phyloP scores from a whole-genome alignment of 257 asterid genomes.

The Solanum dulcamara region DNA sequence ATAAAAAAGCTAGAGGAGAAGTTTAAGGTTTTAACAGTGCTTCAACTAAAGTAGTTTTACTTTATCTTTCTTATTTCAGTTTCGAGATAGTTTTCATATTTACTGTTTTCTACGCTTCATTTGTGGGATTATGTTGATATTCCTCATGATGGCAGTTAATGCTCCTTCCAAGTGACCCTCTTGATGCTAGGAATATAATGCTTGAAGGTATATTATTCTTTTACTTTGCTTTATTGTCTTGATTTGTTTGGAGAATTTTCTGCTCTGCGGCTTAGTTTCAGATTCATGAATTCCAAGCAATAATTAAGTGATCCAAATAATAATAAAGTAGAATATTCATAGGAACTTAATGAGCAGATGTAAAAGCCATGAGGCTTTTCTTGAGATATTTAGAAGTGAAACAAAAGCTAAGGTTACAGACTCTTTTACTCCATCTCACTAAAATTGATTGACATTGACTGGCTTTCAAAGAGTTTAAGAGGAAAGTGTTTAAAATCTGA shows the following conservation, averaged over 20 bases:
- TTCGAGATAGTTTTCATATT: not conserved
- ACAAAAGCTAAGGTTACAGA: not conserved
- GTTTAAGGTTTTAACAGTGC: conserved; percentile 47
- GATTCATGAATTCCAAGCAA: not conserved
- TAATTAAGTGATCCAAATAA: not conserved
- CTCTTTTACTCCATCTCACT: not conserved
- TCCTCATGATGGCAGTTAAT: conserved; percentile 33
- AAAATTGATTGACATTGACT: not conserved
- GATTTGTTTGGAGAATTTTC: not conserved
- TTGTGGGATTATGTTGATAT: not conserved
- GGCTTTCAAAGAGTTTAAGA: not conserved
- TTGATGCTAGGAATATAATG: conserved; percentile 92
- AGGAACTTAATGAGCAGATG: not conserved
- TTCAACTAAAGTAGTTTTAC: not conserved
- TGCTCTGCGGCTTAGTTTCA: not conserved
- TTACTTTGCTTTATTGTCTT: not conserved
- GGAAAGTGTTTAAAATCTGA: not conserved
- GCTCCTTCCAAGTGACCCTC: conserved; percentile 91
- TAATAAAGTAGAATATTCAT: not conserved
- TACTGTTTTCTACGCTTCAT: not conserved
- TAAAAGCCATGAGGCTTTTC: not conserved
- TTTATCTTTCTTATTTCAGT: not conserved
- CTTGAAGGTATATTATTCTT: conserved; percentile 61
- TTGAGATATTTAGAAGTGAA: not conserved
- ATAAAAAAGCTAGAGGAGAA: conserved; percentile 52